Evolutionary conservation across 371 early-diverging fungal species (phyloP).

Genomic region (Lichtheimia ornata): DNA sequence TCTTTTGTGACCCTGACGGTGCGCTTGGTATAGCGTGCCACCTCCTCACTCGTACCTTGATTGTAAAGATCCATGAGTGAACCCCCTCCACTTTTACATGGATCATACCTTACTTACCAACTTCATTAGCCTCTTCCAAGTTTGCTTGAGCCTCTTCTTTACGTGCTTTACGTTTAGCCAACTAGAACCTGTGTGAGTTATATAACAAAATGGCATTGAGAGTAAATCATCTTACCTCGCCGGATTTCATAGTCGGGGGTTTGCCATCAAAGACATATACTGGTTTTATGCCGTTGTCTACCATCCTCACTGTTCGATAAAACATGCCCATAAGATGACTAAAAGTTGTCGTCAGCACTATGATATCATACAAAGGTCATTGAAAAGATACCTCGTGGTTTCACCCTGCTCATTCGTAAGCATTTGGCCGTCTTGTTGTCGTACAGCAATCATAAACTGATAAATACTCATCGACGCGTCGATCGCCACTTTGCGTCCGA

Average conservation of each 20-base stretch:
- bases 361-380: not conserved
- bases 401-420: conserved; percentile 90
- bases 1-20: conserved; percentile 93
- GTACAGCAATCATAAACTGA: conserved; percentile 99
- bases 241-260: conserved; percentile 95
- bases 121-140: conserved; percentile 84
- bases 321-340: conserved; percentile 99
- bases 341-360: not conserved
- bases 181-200: conserved; percentile 31
- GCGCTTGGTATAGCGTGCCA: conserved; percentile 91
- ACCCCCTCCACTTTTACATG: not conserved
- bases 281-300: conserved; percentile 98
- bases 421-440: conserved; percentile 88
- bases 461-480: conserved; percentile 99
- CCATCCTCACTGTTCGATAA: conserved; percentile 98
- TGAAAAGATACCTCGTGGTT: conserved; percentile 76
- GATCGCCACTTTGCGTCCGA: conserved; percentile 97
- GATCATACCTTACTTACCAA: conserved; percentile 42
- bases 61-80: not conserved
- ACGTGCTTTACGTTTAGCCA: conserved; percentile 87
- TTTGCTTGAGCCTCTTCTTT: conserved; percentile 85
- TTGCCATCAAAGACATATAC: conserved; percentile 99
- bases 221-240: conserved; percentile 65
- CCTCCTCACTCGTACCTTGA: conserved; percentile 76
- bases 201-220: not conserved